Evolutionary conservation across 306 rosid species (phyloP).

Genomic region (Carpinus viminea): DNA sequence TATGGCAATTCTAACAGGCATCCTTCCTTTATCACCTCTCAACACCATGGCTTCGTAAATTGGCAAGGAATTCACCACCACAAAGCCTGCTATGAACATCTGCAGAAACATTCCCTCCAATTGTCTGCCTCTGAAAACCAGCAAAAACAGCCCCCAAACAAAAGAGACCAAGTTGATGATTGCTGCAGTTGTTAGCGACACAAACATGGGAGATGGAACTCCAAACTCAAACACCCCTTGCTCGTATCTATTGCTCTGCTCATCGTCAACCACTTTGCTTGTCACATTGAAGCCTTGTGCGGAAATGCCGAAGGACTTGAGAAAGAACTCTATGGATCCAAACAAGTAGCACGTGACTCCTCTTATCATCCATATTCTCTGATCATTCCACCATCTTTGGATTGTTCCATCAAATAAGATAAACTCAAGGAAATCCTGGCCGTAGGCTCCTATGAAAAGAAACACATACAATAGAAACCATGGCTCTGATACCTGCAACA

Average conservation of each 20-base stretch:
- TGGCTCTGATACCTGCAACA: conserved; percentile 29
- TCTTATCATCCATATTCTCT: conserved; percentile 51
- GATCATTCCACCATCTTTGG: conserved; percentile 51
- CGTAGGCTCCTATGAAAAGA: conserved; percentile 40
- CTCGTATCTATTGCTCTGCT: background rate
- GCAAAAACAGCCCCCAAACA: too few species aligned
- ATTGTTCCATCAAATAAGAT: conserved; percentile 12
- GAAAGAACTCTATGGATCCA: conserved; percentile 28
- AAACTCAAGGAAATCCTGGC: conserved; percentile 38
- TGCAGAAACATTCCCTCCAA: too few species aligned
- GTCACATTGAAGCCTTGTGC: conserved; percentile 39
- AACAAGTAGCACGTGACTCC: conserved; percentile 32
- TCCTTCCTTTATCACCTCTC: too few species aligned
- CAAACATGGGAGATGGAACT: too few species aligned
- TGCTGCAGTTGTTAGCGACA: too few species aligned
- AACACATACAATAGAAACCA: conserved; percentile 38
- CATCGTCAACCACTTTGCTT: conserved; percentile 36
- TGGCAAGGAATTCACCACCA: too few species aligned
- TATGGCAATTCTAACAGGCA: too few species aligned
- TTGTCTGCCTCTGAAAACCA: too few species aligned
- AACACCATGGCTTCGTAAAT: too few species aligned
- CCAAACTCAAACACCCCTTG: too few species aligned
- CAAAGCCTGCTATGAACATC: too few species aligned
- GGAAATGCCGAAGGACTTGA: conserved; percentile 28
- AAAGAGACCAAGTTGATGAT: too few species aligned